Base-by-base conservation (phyloP, 2,329 filamentous ascomycete species). In the Aureobasidium melanogenum region DNA sequence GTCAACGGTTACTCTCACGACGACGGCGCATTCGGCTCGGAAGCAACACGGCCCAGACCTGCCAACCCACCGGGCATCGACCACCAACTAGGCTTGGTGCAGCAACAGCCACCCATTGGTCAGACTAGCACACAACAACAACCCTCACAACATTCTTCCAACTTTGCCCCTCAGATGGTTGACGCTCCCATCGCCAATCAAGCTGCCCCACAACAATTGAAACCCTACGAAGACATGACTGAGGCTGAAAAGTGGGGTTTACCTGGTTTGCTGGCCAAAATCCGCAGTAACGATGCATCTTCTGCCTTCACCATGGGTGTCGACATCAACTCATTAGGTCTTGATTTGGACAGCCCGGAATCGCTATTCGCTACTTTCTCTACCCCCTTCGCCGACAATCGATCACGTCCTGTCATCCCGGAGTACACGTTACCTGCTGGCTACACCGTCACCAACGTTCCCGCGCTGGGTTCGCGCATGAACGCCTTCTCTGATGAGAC, bases 361-460 rank as follows among this genome's bases (percentile, higher is more conserved):
- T 84, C 84, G 30, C 72, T 88, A 47, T 82, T 85, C 68, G 80
- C 82, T n/a, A 84, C 81, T 1, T 88, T 87, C 69, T 80, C 82
- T 28, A 83, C 82, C 4, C 84, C 84, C 7, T 87, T 87, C 67
- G 82, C 83, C 54, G 80, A 84, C 47, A 76, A 79, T 26, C 79
- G 80, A 64, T 80, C 79, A 46, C 80, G 82, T 24, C 82, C 83
- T 19, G 75, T 86, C 47, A 82, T 87, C 67, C 83, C 84, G 22
- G 84, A 87, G 64, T 88, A 84, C 70, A 79, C 77, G 10, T 74
- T 88, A 10, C 85, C 85, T 5, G 75, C 78, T 41, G 86, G 84
- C 63, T 88, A 88, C 69, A 84, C 79, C 12, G 85, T 88, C 10
- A 82, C 80, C 61, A 88, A 88, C 67, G 84, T 88, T 12, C 85